Base-by-base conservation (phyloP, 345 rosid genomes). In the Linum usitatissimum region DNA sequence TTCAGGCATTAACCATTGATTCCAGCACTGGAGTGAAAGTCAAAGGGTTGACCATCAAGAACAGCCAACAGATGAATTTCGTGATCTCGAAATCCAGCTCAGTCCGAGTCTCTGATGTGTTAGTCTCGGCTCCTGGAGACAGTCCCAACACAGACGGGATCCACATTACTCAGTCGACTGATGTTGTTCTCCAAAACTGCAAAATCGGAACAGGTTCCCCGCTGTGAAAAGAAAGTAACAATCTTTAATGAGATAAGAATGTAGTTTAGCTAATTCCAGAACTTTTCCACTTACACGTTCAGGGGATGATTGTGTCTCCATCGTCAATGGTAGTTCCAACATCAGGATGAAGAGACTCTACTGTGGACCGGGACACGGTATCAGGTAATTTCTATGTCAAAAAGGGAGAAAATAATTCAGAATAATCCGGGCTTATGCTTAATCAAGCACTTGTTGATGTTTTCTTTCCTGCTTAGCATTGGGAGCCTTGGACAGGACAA, bases 121-220 rank as follows among this genome's bases (percentile, higher is more conserved):
- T 76, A 58, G 75, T 84, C 59, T 51, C 13, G 0, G 76, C 86
- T 5, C 80, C 79, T 0, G 73, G 62, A 9, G 6, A 78, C 51
- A 81, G 83, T 38, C 89, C 81, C 64, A 79, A 84, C 70, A 84
- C 83, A 3, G 86, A 81, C 39, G 89, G 89, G 5, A 84, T 84
- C 65, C 84, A 81, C 61, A 55, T 55, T 19, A 55, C 30, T 18
- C 28, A 19, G 30, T 55, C 59, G 0, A 55, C 30, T 55, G 18
- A 55, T 55, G 59, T 55, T 55, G 30, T 55, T 55, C 63, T 81
- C 49, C 78, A 79, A 60, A 72, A 64, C 23, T 69, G 68, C 48
- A 57, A 68, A 9, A 58, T 84, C 2, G 65, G 65, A 23, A 79
- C 88, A 28, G 86, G 83, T 74, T 36, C 42, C 3, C 0, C 34